phyloP scores from a whole-genome alignment of 2,329 filamentous ascomycete species.

The Beauveria asiatica region DNA sequence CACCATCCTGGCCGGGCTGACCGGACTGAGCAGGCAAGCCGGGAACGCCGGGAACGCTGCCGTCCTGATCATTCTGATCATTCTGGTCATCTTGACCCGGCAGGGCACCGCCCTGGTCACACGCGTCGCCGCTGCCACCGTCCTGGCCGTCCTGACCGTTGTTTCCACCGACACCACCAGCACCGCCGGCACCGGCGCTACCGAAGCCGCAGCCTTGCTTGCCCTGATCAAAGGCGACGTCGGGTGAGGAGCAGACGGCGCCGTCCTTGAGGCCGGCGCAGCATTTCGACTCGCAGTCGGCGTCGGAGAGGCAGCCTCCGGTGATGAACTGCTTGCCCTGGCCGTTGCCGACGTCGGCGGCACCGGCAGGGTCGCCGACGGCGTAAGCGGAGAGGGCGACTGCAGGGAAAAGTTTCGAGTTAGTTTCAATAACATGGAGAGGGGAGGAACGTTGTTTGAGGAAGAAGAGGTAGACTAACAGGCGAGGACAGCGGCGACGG shows the following conservation, averaged over 20 bases:
- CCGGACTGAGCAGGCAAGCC: too few species aligned
- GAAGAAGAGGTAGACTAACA: conserved; percentile 13
- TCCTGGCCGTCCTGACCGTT: neutral
- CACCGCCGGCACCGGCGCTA: neutral
- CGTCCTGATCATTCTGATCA: too few species aligned
- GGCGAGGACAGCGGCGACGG: conserved; percentile 17
- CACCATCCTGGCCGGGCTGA: too few species aligned
- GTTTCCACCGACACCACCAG: neutral
- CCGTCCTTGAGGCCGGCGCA: conserved; percentile 18
- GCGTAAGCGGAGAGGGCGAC: conserved; percentile 12
- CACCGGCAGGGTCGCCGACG: conserved; percentile 16
- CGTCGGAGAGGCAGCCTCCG: conserved; percentile 17
- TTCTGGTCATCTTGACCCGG: too few species aligned
- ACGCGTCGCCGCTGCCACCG: neutral
- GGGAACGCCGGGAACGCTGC: too few species aligned
- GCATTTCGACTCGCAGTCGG: conserved; percentile 23
- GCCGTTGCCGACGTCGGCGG: conserved; percentile 18
- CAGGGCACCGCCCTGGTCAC: too few species aligned
- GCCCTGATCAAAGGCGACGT: conserved; percentile 20
- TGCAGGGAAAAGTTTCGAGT: neutral
- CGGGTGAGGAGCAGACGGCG: conserved; percentile 22
- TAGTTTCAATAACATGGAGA: neutral
- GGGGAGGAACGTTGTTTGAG: too few species aligned
- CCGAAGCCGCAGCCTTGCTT: conserved; percentile 26
- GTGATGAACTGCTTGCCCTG: conserved; percentile 21